phyloP scores from a whole-genome alignment of 257 asterid genomes.

The Solanum pennellii region DNA sequence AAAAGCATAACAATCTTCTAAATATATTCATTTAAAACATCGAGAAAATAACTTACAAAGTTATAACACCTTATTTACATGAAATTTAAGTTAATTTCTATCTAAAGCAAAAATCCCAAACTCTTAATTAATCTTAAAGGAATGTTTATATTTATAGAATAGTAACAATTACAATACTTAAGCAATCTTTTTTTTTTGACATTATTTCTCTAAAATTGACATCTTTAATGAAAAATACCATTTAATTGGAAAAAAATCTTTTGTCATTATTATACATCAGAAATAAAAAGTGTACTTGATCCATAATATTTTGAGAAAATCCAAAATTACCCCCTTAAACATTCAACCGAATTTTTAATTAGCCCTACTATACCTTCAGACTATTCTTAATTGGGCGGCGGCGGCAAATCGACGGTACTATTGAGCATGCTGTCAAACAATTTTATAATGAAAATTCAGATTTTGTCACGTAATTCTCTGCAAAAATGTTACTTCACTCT shows the following conservation, averaged over 20 bases:
- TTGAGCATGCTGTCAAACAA: no score
- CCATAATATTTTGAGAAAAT: neutral
- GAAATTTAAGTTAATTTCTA: neutral
- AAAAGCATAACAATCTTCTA: neutral
- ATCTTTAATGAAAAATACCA: neutral
- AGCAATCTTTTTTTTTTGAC: neutral
- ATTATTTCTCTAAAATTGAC: neutral
- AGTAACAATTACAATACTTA: neutral
- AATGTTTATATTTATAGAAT: neutral
- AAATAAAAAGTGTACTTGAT: no score
- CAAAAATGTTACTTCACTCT: no score
- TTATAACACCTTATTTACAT: neutral
- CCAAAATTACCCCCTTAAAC: neutral
- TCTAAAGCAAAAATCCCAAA: neutral
- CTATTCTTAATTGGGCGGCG: neutral
- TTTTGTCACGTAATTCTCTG: no score
- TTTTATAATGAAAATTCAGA: no score
- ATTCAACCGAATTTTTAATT: neutral
- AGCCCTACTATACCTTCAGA: no score
- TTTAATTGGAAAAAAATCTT: neutral
- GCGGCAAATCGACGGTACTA: neutral
- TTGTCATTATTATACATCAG: neutral
- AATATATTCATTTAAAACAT: neutral
- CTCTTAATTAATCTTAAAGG: neutral
- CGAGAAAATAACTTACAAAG: neutral